Percentiles rank a stretch among this genome's conserved stretches.
phyloP scores from a whole-genome alignment of 257 asterid genomes.

The Solanum etuberosum region DNA sequence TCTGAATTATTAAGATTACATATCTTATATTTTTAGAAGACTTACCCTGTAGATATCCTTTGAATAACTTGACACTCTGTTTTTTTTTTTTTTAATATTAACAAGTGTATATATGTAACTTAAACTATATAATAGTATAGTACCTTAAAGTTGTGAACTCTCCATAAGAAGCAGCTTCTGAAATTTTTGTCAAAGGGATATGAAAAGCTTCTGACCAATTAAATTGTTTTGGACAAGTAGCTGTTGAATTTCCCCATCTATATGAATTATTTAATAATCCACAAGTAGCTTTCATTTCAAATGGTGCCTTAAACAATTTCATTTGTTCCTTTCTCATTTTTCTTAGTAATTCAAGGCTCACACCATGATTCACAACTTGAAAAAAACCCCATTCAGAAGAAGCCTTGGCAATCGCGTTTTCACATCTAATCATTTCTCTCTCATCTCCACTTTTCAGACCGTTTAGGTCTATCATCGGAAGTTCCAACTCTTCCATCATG shows the following conservation, averaged over 20 bases:
- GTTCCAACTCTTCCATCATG: slow-evolving; percentile 9
- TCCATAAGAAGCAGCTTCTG: slow-evolving; percentile 35
- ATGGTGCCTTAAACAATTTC: slow-evolving; percentile 34
- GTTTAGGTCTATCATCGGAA: slow-evolving; percentile 35
- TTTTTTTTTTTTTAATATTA: neutral
- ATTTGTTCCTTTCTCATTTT: slow-evolving; percentile 42
- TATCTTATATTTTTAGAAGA: neutral
- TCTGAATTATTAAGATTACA: neutral
- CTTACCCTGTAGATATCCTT: neutral
- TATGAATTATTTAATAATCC: slow-evolving; percentile 51
- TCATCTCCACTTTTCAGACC: slow-evolving; percentile 12
- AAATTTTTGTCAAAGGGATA: slow-evolving; percentile 40
- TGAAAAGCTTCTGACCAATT: slow-evolving; percentile 81
- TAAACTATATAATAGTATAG: neutral
- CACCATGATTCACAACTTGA: slow-evolving; percentile 61
- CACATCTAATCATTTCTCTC: slow-evolving; percentile 15
- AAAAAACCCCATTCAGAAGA: slow-evolving; percentile 73
- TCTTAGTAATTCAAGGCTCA: slow-evolving; percentile 18
- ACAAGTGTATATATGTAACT: neutral
- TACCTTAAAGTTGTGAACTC: slow-evolving; percentile 53
- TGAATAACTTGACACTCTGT: too few species aligned
- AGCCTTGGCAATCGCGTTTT: slow-evolving; percentile 23
- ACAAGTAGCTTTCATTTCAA: slow-evolving; percentile 29
- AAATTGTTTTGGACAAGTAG: slow-evolving; percentile 37
- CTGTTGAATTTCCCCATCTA: slow-evolving; percentile 58